phyloP scores from a whole-genome alignment of 805 yeast species.

The Metschnikowia baotianmanensis region DNA sequence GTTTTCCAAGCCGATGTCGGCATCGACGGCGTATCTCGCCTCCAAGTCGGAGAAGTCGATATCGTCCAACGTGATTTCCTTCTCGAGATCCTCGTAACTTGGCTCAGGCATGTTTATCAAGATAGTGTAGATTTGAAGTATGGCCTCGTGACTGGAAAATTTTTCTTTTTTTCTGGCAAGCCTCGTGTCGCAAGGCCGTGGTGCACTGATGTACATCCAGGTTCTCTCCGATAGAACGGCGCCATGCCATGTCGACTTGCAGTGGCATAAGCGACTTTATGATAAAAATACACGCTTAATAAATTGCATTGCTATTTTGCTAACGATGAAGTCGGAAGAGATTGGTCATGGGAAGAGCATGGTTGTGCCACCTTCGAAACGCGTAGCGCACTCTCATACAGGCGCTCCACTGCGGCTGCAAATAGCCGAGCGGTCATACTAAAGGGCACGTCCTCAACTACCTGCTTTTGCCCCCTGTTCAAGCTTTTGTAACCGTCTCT shows the following conservation, averaged over 20 bases:
- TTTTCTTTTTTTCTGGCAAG: constrained; percentile 14
- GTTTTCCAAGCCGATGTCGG: constrained; percentile 63
- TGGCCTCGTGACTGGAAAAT: constrained; percentile 5
- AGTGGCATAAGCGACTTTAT: too few relatives aligned
- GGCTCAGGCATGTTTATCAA: constrained; percentile 14
- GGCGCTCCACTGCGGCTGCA: constrained; percentile 7
- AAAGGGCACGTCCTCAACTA: neutral
- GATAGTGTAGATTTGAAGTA: neutral
- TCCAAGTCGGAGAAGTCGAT: constrained; percentile 86
- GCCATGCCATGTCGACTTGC: neutral
- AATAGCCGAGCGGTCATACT: neutral
- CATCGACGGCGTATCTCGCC: constrained; percentile 58
- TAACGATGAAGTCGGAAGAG: too few relatives aligned
- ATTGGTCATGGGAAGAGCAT: too few relatives aligned
- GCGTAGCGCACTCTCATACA: neutral
- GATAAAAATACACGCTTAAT: too few relatives aligned
- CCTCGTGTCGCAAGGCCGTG: constrained; percentile 7
- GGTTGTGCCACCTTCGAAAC: neutral
- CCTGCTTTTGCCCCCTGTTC: constrained; percentile 2
- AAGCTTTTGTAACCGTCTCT: constrained; percentile 47
- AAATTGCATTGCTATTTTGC: too few relatives aligned
- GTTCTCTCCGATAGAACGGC: neutral
- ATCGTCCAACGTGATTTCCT: constrained; percentile 44
- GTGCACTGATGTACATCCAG: constrained; percentile 11
- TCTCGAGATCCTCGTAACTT: constrained; percentile 34